Evolutionary conservation across 2,329 filamentous ascomycete genomes (phyloP), one percentile per base, ranked within the genome.

Genomic region (Hypoxylon sp.): DNA sequence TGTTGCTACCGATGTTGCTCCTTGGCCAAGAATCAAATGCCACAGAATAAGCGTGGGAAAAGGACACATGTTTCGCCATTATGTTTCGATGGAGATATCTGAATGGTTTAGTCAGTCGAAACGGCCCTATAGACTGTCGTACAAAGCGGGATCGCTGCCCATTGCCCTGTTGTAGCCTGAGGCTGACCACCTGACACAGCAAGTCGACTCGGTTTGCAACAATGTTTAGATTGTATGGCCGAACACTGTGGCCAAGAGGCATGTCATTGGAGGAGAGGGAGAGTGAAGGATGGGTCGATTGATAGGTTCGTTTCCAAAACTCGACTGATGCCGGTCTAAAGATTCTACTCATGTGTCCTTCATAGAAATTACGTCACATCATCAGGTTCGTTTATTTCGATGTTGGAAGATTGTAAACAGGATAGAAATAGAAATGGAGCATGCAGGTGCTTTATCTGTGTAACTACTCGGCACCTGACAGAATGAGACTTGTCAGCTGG

Each of bases 401-500:
- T 19, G 15, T 19, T 17, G 4, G 6, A 17, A 41, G 39, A 41
- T n/a, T 26, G 4, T 26, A 17, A n/a, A n/a, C n/a, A n/a, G n/a
- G n/a, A n/a, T n/a, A n/a, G n/a, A n/a, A n/a, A 26, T 2, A 47
- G 22, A 47, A 26, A 48, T 46, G 44, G 44, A 48, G 44, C 15
- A 24, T 30, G 44, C 28, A n/a, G n/a, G n/a, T n/a, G n/a, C n/a
- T n/a, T 3, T 10, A 15, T 8, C 43, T 46, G 19, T 46, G 22
- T 17, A 46, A 17, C 43, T 26, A 46, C 43, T 30, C 4, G 4
- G 1, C 60, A 64, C 26, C 44, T 53, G 64, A 13, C 49, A 51
- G 39, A 6, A 48, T 26, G 24, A 7, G 15, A 6, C 10, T 37
- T 53, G 56, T 7, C 64, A 64, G 47, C 57, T 59, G 64, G 28